Base-by-base conservation (phyloP, 2,329 filamentous ascomycete species). In the Chalara sp. region DNA sequence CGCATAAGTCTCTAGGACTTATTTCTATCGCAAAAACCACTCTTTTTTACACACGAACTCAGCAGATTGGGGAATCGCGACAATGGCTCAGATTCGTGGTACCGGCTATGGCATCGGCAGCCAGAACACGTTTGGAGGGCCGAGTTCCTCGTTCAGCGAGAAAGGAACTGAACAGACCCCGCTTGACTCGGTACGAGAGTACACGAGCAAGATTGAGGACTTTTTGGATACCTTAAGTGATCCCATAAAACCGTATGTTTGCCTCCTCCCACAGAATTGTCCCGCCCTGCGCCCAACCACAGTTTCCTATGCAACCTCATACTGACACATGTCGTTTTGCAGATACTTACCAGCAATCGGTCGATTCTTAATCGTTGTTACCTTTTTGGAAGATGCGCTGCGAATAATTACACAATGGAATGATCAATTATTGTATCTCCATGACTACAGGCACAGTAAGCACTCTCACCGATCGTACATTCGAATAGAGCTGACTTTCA, bases 181-280 rank as follows among this genome's bases (percentile, higher is more conserved):
- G 52, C 81, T 99, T 61, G 93, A 96, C 69, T 80, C 89, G 63
- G 89, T 99, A 67, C 81, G 93, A 58, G 83, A 90, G 69, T 91
- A 97, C 72, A 99, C 93, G 47, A 96, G 88, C 84, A 97, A 96
- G 79, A 92, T 99, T 60, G 93, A 99, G 74, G 93, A 99, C 68
- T 73, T 88, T 67, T 72, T 99, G 67, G 93, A 97, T 71, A 88
- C 81, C 31, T 60, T 90, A 65, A 86, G 89, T 64, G 92, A 96
- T 67, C 93, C 93, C 46, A 73, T 97, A 61, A 97, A 96, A 79
- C 93, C 93, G 87, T 99, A 80, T 69, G 87, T 83, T 53, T 53
- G 52, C 48, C 56, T 51, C 32, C 44, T 39, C 40, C 45, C 21
- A 21, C 21, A 21, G 21, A 21, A 21, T 21, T 37, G 35, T n/a